A percentile compares a stretch with the other conserved stretches of the same genome.
Conservation (phyloP, 768 basidiomycete genomes). For the Ramaria sp. region DNA sequence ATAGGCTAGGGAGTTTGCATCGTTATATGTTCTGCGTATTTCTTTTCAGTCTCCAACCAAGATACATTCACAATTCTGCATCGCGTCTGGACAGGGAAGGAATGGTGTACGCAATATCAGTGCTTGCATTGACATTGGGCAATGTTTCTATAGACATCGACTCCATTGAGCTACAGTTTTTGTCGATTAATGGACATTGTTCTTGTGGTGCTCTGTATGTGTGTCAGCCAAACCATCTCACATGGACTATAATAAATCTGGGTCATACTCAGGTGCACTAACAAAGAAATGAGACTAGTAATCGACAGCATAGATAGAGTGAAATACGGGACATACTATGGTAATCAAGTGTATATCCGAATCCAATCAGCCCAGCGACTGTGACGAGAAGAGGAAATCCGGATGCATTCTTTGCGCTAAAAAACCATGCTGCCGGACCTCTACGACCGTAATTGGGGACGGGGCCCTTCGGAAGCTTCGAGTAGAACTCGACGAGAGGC, state of each 20-base stretch:
- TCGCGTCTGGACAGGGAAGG: no score
- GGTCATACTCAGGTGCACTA: conserved; percentile 73
- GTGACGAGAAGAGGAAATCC: conserved; percentile 54
- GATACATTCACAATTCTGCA: no score
- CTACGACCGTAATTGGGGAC: conserved; percentile 43
- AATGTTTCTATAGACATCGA: no score
- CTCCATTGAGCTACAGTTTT: background rate
- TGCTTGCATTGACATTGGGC: no score
- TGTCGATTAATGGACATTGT: conserved; percentile 56
- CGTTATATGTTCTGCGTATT: no score
- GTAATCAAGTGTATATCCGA: conserved; percentile 85
- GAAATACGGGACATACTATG: conserved; percentile 51
- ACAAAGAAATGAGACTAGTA: background rate
- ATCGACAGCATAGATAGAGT: background rate
- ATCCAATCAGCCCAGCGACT: conserved; percentile 55
- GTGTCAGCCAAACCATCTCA: conserved; percentile 17
- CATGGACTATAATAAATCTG: background rate
- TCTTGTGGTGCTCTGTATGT: conserved; percentile 75
- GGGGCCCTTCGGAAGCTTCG: conserved; percentile 87
- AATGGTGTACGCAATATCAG: no score
- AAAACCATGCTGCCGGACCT: conserved; percentile 73
- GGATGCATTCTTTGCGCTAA: conserved; percentile 73
- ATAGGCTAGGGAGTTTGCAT: no score
- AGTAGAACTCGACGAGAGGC: conserved; percentile 91
- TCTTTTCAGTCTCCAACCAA: no score